These are phyloP conservation scores for Corynespora cassiicola DNA, from an alignment of 2,329 filamentous ascomycete genomes.

Conservation along the genomic window DNA sequence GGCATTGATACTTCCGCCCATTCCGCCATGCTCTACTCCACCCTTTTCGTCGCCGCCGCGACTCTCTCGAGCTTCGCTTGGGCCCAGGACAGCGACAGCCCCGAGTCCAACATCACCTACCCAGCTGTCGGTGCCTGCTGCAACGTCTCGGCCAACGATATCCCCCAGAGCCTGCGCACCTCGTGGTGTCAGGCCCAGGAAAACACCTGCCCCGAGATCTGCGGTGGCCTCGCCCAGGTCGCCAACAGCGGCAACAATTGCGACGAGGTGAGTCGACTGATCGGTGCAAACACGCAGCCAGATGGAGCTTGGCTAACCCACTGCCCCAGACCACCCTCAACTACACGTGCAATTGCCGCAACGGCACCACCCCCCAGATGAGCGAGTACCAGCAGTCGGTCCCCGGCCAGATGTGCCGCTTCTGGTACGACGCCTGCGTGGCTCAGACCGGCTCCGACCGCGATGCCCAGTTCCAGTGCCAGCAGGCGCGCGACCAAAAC, in stretches of 20 bases:
- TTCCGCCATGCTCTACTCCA: constrained; percentile 55
- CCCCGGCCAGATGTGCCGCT: constrained; percentile 66
- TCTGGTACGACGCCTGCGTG: constrained; percentile 54
- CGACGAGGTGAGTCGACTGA: constrained; percentile 57
- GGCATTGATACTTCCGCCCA: constrained; percentile 45
- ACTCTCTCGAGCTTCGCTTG: constrained; percentile 54
- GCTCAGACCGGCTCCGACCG: constrained; percentile 46
- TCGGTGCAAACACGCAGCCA: too few relatives aligned
- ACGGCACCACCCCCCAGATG: constrained; percentile 63
- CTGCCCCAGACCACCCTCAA: constrained; percentile 54
- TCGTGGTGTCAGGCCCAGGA: constrained; percentile 66
- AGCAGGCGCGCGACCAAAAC: constrained; percentile 40
- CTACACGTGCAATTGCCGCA: constrained; percentile 64
- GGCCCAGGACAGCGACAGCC: constrained; percentile 52
- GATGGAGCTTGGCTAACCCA: constrained; percentile 22
- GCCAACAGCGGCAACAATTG: constrained; percentile 60
- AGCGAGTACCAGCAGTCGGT: constrained; percentile 63
- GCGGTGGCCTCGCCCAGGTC: constrained; percentile 53
- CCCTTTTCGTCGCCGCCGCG: constrained; percentile 53
- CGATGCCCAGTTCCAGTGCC: constrained; percentile 53
- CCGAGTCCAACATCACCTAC: constrained; percentile 32
- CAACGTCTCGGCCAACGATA: constrained; percentile 50
- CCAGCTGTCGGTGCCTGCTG: constrained; percentile 45
- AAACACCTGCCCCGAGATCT: constrained; percentile 67
- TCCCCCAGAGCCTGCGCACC: constrained; percentile 46